These are phyloP conservation scores for Phytophthora ramorum DNA, from an alignment of 352 stramenopile genomes.

Conservation along the genomic window DNA sequence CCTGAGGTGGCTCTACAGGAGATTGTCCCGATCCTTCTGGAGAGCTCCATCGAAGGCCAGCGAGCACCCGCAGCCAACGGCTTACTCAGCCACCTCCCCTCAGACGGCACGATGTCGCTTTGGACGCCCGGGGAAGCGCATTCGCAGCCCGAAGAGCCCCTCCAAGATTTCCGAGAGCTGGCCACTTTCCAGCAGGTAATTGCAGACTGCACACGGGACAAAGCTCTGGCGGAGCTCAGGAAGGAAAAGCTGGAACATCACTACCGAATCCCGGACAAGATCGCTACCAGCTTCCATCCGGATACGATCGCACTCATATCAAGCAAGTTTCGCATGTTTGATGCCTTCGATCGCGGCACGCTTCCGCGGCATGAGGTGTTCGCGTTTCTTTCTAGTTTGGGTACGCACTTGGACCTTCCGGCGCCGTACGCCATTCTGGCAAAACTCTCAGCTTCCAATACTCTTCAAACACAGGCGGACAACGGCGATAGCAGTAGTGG, in stretches of 20 bases:
- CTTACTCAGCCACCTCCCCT: slow-evolving; percentile 21
- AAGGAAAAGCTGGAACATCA: slow-evolving; percentile 11
- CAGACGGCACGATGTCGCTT: background rate
- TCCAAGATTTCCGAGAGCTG: slow-evolving; percentile 18
- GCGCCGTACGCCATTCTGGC: slow-evolving; percentile 42
- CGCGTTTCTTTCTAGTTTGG: slow-evolving; percentile 34
- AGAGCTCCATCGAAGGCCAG: slow-evolving; percentile 5
- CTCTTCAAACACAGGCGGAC: background rate
- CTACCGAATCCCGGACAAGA: slow-evolving; percentile 28
- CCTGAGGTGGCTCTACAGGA: slow-evolving; percentile 21
- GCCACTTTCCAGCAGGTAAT: slow-evolving; percentile 37
- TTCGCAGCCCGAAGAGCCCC: background rate
- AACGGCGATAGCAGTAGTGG: background rate
- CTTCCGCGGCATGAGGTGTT: slow-evolving; percentile 42
- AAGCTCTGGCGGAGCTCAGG: background rate
- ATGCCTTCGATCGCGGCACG: slow-evolving; percentile 39
- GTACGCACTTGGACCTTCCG: slow-evolving; percentile 38
- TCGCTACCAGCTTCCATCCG: slow-evolving; percentile 29
- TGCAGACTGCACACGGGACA: slow-evolving; percentile 27
- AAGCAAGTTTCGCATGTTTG: slow-evolving; percentile 41
- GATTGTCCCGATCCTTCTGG: slow-evolving; percentile 22
- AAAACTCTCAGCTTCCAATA: slow-evolving; percentile 11
- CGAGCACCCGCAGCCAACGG: background rate
- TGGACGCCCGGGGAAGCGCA: slow-evolving; percentile 2
- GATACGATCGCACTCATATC: slow-evolving; percentile 30